Conservation (phyloP, 2,329 filamentous ascomycete species). For the Ambrosiella xylebori region DNA sequence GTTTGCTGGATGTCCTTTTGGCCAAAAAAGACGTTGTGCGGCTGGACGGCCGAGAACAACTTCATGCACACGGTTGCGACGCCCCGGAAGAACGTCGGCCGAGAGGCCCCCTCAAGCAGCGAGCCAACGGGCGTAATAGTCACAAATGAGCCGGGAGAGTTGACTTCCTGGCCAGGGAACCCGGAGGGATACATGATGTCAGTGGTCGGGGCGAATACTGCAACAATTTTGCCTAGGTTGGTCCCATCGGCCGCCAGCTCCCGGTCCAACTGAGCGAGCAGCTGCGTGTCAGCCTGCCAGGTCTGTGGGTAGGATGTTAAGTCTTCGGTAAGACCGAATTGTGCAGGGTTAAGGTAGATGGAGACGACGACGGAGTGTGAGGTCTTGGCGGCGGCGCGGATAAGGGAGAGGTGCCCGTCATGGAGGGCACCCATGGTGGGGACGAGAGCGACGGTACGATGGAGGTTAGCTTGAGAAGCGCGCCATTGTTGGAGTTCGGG, state of each 20-base stretch:
- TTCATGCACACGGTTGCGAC: constrained; percentile 96
- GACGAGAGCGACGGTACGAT: constrained; percentile 57
- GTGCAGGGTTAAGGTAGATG: constrained; percentile 91
- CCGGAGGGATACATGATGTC: constrained; percentile 76
- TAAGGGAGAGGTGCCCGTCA: constrained; percentile 70
- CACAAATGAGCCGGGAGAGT: constrained; percentile 74
- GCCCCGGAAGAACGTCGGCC: constrained; percentile 90
- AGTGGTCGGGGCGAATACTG: constrained; percentile 74
- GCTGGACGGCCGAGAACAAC: constrained; percentile 32
- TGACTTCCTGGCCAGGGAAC: constrained; percentile 51
- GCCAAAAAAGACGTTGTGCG: constrained; percentile 72
- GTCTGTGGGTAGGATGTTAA: constrained; percentile 78
- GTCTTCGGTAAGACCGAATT: constrained; percentile 83
- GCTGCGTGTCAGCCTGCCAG: constrained; percentile 59
- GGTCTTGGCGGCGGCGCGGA: constrained; percentile 66
- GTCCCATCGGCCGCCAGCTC: constrained; percentile 47
- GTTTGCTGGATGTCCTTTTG: constrained; percentile 98
- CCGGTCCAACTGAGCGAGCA: constrained; percentile 49
- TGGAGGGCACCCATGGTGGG: constrained; percentile 98
- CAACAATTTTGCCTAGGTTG: constrained; percentile 53
- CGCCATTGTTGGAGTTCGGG: neutral
- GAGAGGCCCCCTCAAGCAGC: constrained; percentile 65
- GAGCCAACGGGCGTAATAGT: constrained; percentile 72
- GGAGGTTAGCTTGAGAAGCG: neutral
- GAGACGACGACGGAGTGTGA: constrained; percentile 79